Evolutionary conservation across 257 asterid genomes (phyloP).

Genomic region (Solanum pinnatisectum): DNA sequence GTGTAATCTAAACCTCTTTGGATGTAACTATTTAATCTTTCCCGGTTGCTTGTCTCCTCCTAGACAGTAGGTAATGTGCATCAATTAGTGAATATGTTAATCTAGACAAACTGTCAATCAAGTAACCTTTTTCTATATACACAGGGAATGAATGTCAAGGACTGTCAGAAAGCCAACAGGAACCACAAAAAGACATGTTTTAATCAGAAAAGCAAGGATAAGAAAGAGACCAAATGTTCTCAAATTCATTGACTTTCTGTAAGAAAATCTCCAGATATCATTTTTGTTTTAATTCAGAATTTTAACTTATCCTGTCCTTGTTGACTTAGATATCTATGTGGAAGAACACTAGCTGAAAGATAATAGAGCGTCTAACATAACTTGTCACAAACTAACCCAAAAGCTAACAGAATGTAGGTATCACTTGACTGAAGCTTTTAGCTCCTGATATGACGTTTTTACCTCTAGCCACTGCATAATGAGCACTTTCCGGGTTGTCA

Average conservation of each 20-base stretch:
- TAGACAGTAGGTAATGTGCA: neutral
- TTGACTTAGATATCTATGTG: neutral
- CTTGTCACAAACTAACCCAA: neutral
- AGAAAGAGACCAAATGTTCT: neutral
- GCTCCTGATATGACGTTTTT: constrained; percentile 6
- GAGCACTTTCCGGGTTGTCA: constrained; percentile 81
- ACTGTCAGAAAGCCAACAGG: neutral
- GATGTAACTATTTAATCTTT: neutral
- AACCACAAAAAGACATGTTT: neutral
- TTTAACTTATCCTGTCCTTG: neutral
- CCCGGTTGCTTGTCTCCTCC: neutral
- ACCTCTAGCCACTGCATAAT: constrained; percentile 98
- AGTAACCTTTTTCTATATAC: neutral
- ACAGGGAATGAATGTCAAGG: neutral
- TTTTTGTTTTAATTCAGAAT: neutral
- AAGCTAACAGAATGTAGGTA: neutral
- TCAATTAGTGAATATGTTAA: neutral
- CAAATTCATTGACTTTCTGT: neutral
- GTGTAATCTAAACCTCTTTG: neutral
- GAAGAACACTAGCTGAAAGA: neutral
- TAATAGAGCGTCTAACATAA: neutral
- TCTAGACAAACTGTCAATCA: neutral
- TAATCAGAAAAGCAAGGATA: neutral
- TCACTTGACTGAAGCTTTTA: neutral
- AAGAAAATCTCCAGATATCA: neutral